Conservation (phyloP, 176 grass and related monocot species). For the Puccinellia tenuiflora region DNA sequence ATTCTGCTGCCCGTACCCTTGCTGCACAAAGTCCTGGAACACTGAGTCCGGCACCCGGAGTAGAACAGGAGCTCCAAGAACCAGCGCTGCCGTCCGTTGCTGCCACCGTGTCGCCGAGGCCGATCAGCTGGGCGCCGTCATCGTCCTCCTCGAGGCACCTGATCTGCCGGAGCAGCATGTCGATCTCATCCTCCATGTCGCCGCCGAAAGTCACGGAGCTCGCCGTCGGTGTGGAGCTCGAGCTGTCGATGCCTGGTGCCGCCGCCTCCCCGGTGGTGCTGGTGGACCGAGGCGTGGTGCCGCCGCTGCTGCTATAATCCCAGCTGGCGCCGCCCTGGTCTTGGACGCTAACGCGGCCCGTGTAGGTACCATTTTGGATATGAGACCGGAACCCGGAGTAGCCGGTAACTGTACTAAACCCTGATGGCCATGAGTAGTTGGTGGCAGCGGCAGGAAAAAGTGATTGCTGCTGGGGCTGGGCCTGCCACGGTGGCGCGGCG, state of each 20-base stretch:
- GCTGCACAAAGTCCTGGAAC: slow-evolving; percentile 32
- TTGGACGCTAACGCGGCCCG: not conserved
- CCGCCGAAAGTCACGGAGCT: slow-evolving; percentile 25
- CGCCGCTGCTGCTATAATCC: not conserved
- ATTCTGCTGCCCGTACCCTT: slow-evolving; percentile 18
- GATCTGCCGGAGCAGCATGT: slow-evolving; percentile 53
- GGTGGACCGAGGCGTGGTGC: slow-evolving; percentile 8
- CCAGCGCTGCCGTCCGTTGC: not conserved
- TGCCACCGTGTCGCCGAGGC: not conserved
- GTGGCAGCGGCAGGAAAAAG: slow-evolving; percentile 11
- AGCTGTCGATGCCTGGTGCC: slow-evolving; percentile 30
- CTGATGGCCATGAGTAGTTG: not conserved
- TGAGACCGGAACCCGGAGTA: slow-evolving; percentile 23
- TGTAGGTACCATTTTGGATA: slow-evolving; percentile 8
- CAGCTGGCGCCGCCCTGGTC: not conserved
- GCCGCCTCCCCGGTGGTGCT: not conserved
- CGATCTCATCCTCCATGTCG: slow-evolving; percentile 37
- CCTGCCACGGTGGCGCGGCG: slow-evolving; percentile 10
- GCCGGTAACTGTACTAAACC: not conserved
- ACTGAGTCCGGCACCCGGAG: slow-evolving; percentile 38
- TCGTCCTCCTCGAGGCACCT: slow-evolving; percentile 14
- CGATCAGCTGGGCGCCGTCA: not conserved
- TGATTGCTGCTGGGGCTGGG: not conserved
- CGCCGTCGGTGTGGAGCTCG: slow-evolving; percentile 38
- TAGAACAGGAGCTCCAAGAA: slow-evolving; percentile 41